Evolutionary conservation across 768 basidiomycete species (phyloP), one percentile per base, ranked within the genome.

Genomic region (Macrolepiota dolichaula): DNA sequence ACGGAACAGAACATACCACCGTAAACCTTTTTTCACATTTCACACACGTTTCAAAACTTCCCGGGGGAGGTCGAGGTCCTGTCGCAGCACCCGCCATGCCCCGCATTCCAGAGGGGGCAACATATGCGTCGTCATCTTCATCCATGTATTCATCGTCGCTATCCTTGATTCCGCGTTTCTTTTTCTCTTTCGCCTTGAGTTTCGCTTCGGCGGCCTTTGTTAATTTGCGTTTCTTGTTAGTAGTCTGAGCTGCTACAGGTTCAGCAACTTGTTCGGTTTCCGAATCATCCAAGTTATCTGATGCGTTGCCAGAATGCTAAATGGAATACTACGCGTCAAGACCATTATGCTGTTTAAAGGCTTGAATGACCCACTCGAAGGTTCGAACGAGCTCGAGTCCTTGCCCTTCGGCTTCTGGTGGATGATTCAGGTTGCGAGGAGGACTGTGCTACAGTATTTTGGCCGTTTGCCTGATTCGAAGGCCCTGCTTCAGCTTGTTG

Each of bases 1-100:
- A 32, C 5, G 27, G 42, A 15, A 32, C 5, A 29, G 42, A 15
- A 81, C 87, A 60, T 72, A 97, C 96, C 69, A 96, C 91, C 15
- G 92, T 93, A 70, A 96, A 97, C 65, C 88, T 85, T 61, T 90
- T 88, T 54, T 81, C 79, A 71, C 96, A 99, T 57, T 82, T 81
- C 1, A 86, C 91, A 69, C 97, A 99, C 6, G 81, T 76, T 65
- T 87, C 87, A 58, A 96, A 90, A 64, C 85, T 86, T 0, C 96
- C 96, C 3, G 88, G 79, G 2, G 88, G 77, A 0, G 89, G 91
- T 62, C 88, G 88, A 51, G 63, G 74, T 37, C 65, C 64, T 61
- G 47, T 70, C 69, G 65, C 74, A 65, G 60, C 65, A 53, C 66
- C 73, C 9, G 51, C n/a, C 15, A 60, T 66, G 36, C 71, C 68